A percentile compares a stretch with the other conserved stretches of the same genome.
phyloP scores from a whole-genome alignment of 768 basidiomycete genomes.

The Xerocomus brunneocitrinus region DNA sequence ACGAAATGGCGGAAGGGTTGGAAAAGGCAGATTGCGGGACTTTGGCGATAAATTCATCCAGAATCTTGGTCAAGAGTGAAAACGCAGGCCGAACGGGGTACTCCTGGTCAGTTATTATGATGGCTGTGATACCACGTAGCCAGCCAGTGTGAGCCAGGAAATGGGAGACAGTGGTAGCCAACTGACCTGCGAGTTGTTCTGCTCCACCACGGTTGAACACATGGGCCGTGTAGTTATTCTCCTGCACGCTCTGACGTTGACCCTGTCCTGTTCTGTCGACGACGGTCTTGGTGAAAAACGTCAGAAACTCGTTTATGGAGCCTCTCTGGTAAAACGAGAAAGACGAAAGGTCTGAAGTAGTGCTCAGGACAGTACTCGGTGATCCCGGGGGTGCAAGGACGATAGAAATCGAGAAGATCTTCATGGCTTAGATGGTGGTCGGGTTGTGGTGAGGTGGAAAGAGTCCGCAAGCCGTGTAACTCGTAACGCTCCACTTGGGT shows the following conservation, averaged over 20 bases:
- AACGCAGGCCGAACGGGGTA: constrained; percentile 97
- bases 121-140: constrained; percentile 44
- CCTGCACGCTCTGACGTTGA: constrained; percentile 90
- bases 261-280: constrained; percentile 82
- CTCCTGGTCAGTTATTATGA: constrained; percentile 92
- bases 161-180: neutral
- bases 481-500: neutral
- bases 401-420: constrained; percentile 80
- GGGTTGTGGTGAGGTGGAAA: neutral
- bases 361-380: constrained; percentile 58
- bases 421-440: constrained; percentile 50
- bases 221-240: constrained; percentile 90
- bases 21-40: constrained; percentile 67
- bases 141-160: neutral
- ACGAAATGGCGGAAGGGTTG: constrained; percentile 66
- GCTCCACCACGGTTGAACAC: constrained; percentile 89
- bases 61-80: constrained; percentile 85
- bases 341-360: constrained; percentile 75
- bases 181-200: constrained; percentile 77
- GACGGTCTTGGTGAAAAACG: constrained; percentile 91
- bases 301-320: constrained; percentile 86
- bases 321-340: constrained; percentile 94
- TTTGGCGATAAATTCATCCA: constrained; percentile 87
- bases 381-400: constrained; percentile 63
- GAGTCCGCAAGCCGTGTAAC: neutral